Evolutionary conservation across 805 yeast species (phyloP), one percentile per base, ranked within the genome.

Genomic region (Scheffersomyces spartinae): DNA sequence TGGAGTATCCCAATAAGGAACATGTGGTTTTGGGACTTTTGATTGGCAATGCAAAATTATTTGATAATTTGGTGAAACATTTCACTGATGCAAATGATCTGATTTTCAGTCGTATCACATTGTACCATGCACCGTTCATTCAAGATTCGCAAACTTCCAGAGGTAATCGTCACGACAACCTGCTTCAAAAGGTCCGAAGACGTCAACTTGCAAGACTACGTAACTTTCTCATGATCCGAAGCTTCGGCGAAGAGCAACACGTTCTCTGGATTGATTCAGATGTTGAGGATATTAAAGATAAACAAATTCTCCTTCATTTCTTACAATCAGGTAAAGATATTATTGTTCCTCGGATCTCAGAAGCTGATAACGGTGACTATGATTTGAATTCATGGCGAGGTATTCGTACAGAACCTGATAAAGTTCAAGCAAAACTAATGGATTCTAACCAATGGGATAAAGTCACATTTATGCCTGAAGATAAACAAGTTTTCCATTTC

Each of bases 371-470:
- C 18, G 25, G 23, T 17, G 56, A 55, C 24, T 55, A 54, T 32
- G 61, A 55, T 32, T 39, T 38, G 29, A 54, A 54, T 31, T 41
- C 59, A 3, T 54, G 61, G 61, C 36, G 30, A 4, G 60, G 61
- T 4, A 20, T 22, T 10, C 39, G 61, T 28, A 25, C 12, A 3
- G 26, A 17, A 12, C 61, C 61, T n/a, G 26, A 25, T 5, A 31
- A 24, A 7, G 45, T 36, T 21, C 43, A 44, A 13, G 23, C 24
- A 2, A 18, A 6, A 4, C 21, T 13, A 17, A 28, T 14, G 22
- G 26, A 17, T 12, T 7, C 5, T 17, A 16, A 19, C 18, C 12
- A 9, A 17, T 35, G 34, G 40, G 33, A 26, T n/a, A 26, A 31
- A 14, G 31, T 32, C 14, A 17, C 18, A 9, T 38, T 26, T 23